Percentiles rank a stretch among this genome's conserved stretches.
These are phyloP conservation scores for Sanghuangporus sanghuang DNA, from an alignment of 1,284 basidiomycete species.

Conservation along the genomic window DNA sequence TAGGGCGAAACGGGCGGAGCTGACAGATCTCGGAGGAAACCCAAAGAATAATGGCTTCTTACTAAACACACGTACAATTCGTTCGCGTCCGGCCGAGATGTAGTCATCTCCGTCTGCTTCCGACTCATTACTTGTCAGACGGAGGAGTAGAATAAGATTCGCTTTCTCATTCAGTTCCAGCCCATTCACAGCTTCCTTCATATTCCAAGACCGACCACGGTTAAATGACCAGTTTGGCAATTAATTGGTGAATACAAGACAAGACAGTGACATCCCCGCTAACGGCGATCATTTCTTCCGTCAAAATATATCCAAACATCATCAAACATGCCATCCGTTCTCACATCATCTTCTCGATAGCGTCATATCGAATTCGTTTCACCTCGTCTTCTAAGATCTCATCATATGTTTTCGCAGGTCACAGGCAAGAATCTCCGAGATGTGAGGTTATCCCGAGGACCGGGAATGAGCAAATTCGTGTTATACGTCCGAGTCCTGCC, in stretches of 20 bases:
- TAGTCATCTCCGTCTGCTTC: background rate
- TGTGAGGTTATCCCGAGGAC: no score
- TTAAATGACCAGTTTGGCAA: background rate
- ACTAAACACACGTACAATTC: background rate
- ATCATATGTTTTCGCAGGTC: background rate
- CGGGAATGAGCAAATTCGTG: background rate
- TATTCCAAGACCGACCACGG: background rate
- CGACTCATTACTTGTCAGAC: background rate
- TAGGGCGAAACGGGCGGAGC: background rate
- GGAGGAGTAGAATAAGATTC: background rate
- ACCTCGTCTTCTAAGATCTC: background rate
- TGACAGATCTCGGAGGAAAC: constrained; percentile 4
- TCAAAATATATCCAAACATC: background rate
- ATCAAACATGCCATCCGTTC: background rate
- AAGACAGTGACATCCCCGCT: background rate
- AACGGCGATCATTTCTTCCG: background rate
- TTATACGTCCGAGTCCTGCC: background rate
- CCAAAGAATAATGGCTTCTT: background rate
- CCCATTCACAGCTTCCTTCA: background rate
- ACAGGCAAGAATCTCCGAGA: no score
- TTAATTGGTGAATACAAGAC: background rate
- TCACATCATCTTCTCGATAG: background rate
- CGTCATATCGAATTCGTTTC: background rate
- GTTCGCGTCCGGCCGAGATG: background rate
- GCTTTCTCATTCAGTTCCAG: background rate